Conservation (phyloP, 2,329 filamentous ascomycete species). For the Colletotrichum tamarilloi region DNA sequence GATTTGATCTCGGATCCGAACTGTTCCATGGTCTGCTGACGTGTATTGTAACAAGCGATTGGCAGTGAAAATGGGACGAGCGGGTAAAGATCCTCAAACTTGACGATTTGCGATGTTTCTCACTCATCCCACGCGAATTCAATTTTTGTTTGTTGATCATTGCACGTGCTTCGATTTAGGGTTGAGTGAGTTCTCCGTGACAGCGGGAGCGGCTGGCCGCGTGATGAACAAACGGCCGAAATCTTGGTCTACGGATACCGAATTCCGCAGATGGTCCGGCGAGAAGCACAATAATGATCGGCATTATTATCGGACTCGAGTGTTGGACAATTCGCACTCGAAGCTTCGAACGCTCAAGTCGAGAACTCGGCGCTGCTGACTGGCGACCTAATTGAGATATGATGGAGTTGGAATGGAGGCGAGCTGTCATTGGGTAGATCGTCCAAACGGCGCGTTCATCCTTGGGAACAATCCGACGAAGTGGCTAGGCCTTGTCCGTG, state of each 20-base stretch:
- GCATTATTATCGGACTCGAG: neutral
- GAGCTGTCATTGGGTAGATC: slow-evolving; percentile 27
- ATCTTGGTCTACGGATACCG: no score
- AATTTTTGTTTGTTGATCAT: neutral
- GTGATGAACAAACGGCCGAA: neutral
- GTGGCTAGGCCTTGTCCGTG: slow-evolving; percentile 28
- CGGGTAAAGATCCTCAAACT: neutral
- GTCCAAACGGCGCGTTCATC: slow-evolving; percentile 29
- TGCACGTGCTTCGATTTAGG: neutral
- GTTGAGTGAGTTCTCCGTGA: neutral
- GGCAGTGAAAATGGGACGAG: neutral
- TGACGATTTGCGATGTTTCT: neutral
- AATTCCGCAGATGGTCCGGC: neutral
- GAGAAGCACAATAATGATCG: neutral
- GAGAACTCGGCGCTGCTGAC: neutral
- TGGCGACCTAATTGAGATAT: neutral
- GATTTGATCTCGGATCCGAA: neutral
- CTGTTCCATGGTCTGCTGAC: neutral
- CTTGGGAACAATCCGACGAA: slow-evolving; percentile 12
- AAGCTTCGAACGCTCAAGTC: neutral
- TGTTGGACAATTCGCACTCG: neutral
- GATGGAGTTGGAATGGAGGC: slow-evolving; percentile 2
- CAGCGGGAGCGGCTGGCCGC: neutral
- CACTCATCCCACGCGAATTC: neutral
- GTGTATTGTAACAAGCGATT: slow-evolving; percentile 6